Percentiles rank a stretch among this genome's conserved stretches.
These are phyloP conservation scores for Breviolum minutum DNA, from an alignment of 73 alveolate genomes.

Conservation along the genomic window DNA sequence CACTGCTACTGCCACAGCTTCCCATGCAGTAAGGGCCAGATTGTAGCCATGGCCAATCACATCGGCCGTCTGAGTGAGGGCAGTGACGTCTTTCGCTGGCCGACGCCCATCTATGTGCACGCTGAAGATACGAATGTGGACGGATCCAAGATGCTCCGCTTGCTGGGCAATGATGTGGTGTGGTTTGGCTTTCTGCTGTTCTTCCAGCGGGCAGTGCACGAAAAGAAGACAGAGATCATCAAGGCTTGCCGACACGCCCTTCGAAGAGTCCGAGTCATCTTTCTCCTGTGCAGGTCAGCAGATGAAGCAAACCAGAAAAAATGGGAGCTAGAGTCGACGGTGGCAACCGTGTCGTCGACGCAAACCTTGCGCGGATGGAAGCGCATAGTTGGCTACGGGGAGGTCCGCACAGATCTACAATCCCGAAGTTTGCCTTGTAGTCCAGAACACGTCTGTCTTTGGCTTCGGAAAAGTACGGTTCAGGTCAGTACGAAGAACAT, in stretches of 20 bases:
- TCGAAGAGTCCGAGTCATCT: not conserved
- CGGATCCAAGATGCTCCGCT: too few species aligned
- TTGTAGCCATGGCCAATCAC: not conserved
- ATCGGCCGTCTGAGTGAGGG: not conserved
- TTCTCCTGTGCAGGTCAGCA: not conserved
- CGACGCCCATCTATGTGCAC: not conserved
- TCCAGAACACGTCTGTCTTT: not conserved
- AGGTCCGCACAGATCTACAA: not conserved
- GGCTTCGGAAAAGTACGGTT: not conserved
- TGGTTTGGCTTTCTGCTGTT: not conserved
- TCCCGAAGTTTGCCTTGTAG: not conserved
- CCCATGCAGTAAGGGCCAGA: not conserved
- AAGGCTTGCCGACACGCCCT: not conserved
- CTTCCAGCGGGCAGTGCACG: not conserved
- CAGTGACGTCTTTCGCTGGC: not conserved
- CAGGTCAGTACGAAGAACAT: not conserved
- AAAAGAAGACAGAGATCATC: not conserved
- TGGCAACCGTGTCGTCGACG: not conserved
- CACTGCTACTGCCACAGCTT: not conserved
- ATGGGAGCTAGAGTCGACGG: not conserved
- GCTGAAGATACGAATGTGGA: too few species aligned
- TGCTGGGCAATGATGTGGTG: not conserved
- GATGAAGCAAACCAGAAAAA: not conserved
- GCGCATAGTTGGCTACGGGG: not conserved
- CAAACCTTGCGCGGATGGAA: slow-evolving; percentile 20